Base-by-base conservation (phyloP, 176 grass and related monocot genomes). In the Oryza longistaminata region DNA sequence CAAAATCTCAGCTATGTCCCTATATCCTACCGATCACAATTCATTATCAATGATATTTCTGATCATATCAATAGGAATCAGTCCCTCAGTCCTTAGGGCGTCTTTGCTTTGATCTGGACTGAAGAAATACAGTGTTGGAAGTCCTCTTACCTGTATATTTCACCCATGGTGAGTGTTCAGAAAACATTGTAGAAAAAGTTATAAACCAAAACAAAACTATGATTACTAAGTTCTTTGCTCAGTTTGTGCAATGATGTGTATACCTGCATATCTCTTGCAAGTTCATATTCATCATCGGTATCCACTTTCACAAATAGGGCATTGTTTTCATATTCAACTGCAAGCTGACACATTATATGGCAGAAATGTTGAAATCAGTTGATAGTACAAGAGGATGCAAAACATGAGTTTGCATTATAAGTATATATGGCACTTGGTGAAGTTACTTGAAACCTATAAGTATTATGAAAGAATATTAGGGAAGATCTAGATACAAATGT, bases 191-290 rank as follows among this genome's bases (percentile, higher is more conserved):
- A 40, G n/a, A 11, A 27, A 48, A 21, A 65, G 26, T 4, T 4
- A 35, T 43, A 66, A 79, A 52, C 0, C 3, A 71, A 76, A 65
- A 83, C 45, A 68, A 65, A 26, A 40, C 13, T 55, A 37, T 37
- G 2, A 62, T 33, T 49, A 42, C n/a, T 66, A 39, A 1, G 45
- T 25, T 35, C 43, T 79, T 60, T 4, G 33, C 39, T 62, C 3
- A 5, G 53, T 73, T 42, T 13, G 11, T 37, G 29, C 8, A 60
- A 74, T 17, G 14, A 68, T 74, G 25, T 66, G 11, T 68, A n/a
- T 88, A 95, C 95, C 96, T 96, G 93, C 96, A 99, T 99, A 79
- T 99, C 96, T 82, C 83, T 92, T 79, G 92, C 85, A 88, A 97
- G 92, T 44, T 97, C 92, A 80, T 88, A 94, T 81, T 97, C 92